Percentiles rank a stretch among this genome's conserved stretches.
Evolutionary conservation across 352 stramenopile genomes (phyloP).

Genomic region (Globisporangium iwayamae): DNA sequence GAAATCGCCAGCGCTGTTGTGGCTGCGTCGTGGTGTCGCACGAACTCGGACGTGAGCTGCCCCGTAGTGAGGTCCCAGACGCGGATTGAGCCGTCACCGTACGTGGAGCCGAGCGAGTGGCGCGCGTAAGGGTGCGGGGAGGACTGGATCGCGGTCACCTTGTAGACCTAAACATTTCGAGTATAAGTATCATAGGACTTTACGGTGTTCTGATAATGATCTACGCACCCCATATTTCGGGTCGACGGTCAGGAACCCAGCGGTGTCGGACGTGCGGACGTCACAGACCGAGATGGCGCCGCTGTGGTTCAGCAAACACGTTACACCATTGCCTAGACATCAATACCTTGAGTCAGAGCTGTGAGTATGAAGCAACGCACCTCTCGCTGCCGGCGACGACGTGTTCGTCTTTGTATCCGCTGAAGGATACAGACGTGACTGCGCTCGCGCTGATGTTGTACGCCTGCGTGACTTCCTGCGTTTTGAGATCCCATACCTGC

Average conservation of each 20-base stretch:
- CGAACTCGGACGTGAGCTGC: constrained; percentile 54
- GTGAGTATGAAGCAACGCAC: constrained; percentile 17
- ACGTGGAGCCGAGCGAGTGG: constrained; percentile 50
- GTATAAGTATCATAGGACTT: not conserved
- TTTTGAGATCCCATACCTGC: constrained; percentile 74
- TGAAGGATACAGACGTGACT: constrained; percentile 63
- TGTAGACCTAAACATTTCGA: constrained; percentile 29
- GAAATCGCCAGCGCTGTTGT: constrained; percentile 58
- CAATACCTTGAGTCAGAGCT: not conserved
- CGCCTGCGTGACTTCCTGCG: constrained; percentile 60
- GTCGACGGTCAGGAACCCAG: constrained; percentile 49
- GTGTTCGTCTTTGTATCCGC: constrained; percentile 69
- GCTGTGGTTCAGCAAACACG: constrained; percentile 16
- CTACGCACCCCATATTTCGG: constrained; percentile 29
- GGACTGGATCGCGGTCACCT: constrained; percentile 48
- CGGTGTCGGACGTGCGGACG: constrained; percentile 49
- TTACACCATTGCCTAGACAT: not conserved
- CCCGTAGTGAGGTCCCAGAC: constrained; percentile 62
- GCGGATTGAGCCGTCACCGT: constrained; percentile 59
- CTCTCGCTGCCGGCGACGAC: constrained; percentile 66
- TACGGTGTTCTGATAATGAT: too few species aligned
- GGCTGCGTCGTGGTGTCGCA: constrained; percentile 48
- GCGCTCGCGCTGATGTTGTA: constrained; percentile 61
- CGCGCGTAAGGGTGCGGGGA: constrained; percentile 63
- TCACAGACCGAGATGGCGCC: constrained; percentile 64